A percentile compares a stretch with the other conserved stretches of the same genome.
Evolutionary conservation across 495 filamentous ascomycete genomes (phyloP).

Genomic region (Podospora anserina): DNA sequence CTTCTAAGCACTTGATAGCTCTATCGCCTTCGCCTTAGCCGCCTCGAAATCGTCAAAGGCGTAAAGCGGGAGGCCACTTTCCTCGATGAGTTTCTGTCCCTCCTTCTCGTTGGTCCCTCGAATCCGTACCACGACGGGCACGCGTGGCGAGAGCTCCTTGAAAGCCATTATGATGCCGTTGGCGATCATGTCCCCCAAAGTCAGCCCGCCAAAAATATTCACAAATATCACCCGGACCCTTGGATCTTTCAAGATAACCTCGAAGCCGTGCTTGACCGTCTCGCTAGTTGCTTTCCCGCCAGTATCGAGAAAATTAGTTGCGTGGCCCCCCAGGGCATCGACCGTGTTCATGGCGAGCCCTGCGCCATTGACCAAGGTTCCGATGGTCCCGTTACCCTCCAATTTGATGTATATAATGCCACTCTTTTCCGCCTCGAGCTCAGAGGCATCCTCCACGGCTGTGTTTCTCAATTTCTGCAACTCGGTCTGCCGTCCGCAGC

Average conservation of each 20-base stretch:
- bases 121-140: slow-evolving; percentile 81
- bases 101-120: slow-evolving; percentile 77
- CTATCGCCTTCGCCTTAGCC: slow-evolving; percentile 70
- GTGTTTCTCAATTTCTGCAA: slow-evolving; percentile 58
- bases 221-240: slow-evolving; percentile 76
- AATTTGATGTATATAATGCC: slow-evolving; percentile 72
- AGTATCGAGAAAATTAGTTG: slow-evolving; percentile 84
- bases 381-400: slow-evolving; percentile 53
- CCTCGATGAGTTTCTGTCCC: slow-evolving; percentile 72
- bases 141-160: slow-evolving; percentile 60
- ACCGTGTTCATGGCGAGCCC: slow-evolving; percentile 92
- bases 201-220: slow-evolving; percentile 89
- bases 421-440: slow-evolving; percentile 63
- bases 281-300: slow-evolving; percentile 87
- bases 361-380: slow-evolving; percentile 81
- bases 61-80: slow-evolving; percentile 68
- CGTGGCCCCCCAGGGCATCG: slow-evolving; percentile 67
- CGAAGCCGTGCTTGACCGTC: slow-evolving; percentile 75
- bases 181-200: slow-evolving; percentile 85
- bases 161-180: slow-evolving; percentile 77
- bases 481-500: slow-evolving; percentile 59
- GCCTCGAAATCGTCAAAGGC: slow-evolving; percentile 82
- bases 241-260: slow-evolving; percentile 64
- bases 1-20: slow-evolving; percentile 38
- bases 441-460: slow-evolving; percentile 51